A percentile compares a stretch with the other conserved stretches of the same genome.
phyloP scores from a whole-genome alignment of 257 asterid genomes.

The Vinca minor region DNA sequence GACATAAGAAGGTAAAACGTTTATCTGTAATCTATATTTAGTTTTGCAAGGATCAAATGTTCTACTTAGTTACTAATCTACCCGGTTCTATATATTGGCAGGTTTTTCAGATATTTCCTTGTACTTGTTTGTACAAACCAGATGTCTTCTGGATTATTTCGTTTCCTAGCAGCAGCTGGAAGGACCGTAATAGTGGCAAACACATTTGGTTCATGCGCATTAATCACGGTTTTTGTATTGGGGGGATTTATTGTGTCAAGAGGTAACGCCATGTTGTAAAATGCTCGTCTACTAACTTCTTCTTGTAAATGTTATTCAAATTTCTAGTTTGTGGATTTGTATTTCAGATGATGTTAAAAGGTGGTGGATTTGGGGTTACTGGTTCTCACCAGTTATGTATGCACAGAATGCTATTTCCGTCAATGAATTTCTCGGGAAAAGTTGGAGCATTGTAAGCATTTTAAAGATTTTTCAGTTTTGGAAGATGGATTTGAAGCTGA shows the following conservation, averaged over 20 bases:
- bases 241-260: constrained; percentile 86
- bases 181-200: constrained; percentile 82
- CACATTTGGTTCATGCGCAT: constrained; percentile 78
- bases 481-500: neutral
- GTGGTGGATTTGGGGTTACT: constrained; percentile 99
- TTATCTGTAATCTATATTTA: neutral
- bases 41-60: neutral
- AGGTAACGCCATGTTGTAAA: constrained; percentile 30
- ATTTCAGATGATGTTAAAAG: constrained; percentile 16
- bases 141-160: constrained; percentile 84
- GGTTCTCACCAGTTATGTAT: constrained; percentile 91
- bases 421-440: constrained; percentile 74
- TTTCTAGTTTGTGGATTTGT: neutral
- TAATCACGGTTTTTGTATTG: constrained; percentile 72
- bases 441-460: constrained; percentile 45
- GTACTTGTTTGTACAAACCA: constrained; percentile 66
- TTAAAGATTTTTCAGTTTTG: constrained; percentile 21
- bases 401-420: constrained; percentile 83
- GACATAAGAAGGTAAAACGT: constrained; percentile 47
- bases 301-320: neutral
- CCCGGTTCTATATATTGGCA: constrained; percentile 18
- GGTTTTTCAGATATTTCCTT: constrained; percentile 60
- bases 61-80: neutral
- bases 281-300: neutral
- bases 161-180: constrained; percentile 78